Percentiles rank a stretch among this genome's conserved stretches.
phyloP scores from a whole-genome alignment of 2,329 filamentous ascomycete genomes.

The Teratosphaeria zuluensis region DNA sequence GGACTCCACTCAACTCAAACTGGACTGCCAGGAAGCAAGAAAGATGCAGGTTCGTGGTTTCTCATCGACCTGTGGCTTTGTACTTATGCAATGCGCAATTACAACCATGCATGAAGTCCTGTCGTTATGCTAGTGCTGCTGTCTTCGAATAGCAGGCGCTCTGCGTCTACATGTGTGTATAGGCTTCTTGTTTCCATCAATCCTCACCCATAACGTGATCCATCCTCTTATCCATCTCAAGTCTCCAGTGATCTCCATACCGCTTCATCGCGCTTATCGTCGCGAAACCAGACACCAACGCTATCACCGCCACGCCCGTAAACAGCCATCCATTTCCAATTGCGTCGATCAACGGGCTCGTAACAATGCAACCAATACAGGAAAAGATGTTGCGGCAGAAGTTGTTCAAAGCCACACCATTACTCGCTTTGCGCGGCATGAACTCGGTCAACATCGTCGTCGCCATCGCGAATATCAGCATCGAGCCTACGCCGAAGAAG shows the following conservation, averaged over 20 bases:
- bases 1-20: too few relatives aligned
- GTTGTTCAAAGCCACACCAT: conserved; percentile 72
- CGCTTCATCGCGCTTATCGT: conserved; percentile 26
- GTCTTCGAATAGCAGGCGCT: too few relatives aligned
- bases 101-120: too few relatives aligned
- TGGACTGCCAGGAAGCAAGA: too few relatives aligned
- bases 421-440: conserved; percentile 60
- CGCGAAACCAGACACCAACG: conserved; percentile 16
- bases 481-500: conserved; percentile 62
- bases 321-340: conserved; percentile 72
- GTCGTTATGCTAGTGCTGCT: too few relatives aligned
- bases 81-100: too few relatives aligned
- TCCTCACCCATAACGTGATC: conserved; percentile 17
- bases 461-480: conserved; percentile 64
- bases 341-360: conserved; percentile 58
- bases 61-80: too few relatives aligned
- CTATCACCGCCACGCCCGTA: conserved; percentile 40
- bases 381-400: conserved; percentile 71
- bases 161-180: too few relatives aligned
- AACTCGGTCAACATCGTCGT: conserved; percentile 84
- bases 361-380: conserved; percentile 60
- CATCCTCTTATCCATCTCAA: conserved; percentile 21
- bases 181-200: not conserved
- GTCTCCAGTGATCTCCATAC: conserved; percentile 23
- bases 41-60: too few relatives aligned